These are phyloP conservation scores for Raphanus raphanistrum DNA, from an alignment of 345 rosid species.

Conservation along the genomic window DNA sequence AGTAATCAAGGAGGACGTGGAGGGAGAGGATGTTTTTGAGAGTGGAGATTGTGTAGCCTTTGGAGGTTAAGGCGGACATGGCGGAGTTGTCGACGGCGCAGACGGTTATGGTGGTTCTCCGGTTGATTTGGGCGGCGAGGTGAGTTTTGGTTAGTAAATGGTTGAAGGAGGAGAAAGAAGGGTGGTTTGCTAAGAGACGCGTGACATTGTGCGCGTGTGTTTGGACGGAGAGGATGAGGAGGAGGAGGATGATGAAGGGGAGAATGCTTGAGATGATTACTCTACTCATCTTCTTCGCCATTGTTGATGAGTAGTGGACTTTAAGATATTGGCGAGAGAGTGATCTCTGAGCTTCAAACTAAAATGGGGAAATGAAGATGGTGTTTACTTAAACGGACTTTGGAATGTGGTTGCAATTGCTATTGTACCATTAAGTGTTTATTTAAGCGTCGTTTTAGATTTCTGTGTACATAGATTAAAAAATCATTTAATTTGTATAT, in stretches of 20 bases:
- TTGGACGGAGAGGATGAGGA: conserved; percentile 35
- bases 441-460: background rate
- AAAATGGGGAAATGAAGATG: background rate
- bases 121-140: conserved; percentile 85
- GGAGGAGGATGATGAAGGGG: conserved; percentile 28
- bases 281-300: conserved; percentile 32
- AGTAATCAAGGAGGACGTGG: conserved; percentile 93
- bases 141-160: conserved; percentile 75
- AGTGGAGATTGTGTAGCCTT: conserved; percentile 60
- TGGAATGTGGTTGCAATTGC: conserved; percentile 8
- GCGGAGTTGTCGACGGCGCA: conserved; percentile 80
- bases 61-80: conserved; percentile 63
- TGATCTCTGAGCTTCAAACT: background rate
- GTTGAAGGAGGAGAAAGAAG: conserved; percentile 78
- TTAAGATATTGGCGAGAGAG: background rate
- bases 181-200: conserved; percentile 63
- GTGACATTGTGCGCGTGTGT: conserved; percentile 76
- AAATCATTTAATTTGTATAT: too few relatives aligned
- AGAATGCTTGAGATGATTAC: conserved; percentile 23
- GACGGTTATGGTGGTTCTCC: conserved; percentile 77
- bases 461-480: too few relatives aligned
- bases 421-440: background rate
- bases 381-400: conserved; percentile 21
- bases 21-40: conserved; percentile 81
- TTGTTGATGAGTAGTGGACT: conserved; percentile 9